Evolutionary conservation across 208 protist species (phyloP).

Genomic region (Naegleria gruberi): DNA sequence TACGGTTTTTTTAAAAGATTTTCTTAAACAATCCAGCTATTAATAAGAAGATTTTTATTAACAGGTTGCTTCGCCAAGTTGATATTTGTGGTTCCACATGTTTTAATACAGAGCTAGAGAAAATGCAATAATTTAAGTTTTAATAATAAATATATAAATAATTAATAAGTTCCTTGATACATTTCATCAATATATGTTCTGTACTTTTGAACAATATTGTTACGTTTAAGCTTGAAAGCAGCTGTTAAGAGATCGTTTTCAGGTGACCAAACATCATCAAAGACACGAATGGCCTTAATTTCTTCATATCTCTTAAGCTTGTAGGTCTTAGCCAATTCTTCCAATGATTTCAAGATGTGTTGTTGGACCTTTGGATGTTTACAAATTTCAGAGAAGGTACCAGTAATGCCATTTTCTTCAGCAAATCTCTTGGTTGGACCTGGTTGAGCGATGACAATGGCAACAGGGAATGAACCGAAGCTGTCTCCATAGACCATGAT

Average conservation of each 20-base stretch:
- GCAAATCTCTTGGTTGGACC: neutral
- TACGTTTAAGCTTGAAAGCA: neutral
- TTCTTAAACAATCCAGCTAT: too few relatives aligned
- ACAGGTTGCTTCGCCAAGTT: too few relatives aligned
- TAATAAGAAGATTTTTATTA: too few relatives aligned
- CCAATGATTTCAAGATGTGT: neutral
- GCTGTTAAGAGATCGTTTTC: neutral
- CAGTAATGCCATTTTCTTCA: conserved; percentile 1
- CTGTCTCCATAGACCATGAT: conserved; percentile 25
- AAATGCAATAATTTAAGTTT: too few relatives aligned
- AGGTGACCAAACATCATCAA: neutral
- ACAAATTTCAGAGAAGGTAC: conserved; percentile 13
- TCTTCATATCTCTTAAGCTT: neutral
- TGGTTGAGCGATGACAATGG: conserved; percentile 17
- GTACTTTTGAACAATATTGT: neutral
- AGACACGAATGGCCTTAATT: neutral
- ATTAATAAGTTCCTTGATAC: too few relatives aligned
- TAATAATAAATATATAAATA: too few relatives aligned
- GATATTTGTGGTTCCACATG: too few relatives aligned
- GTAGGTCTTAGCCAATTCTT: neutral
- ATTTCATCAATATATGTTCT: neutral
- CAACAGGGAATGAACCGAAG: conserved; percentile 21
- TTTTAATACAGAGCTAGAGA: too few relatives aligned
- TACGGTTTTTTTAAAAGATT: too few relatives aligned
- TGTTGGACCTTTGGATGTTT: conserved; percentile 18